phyloP scores from a whole-genome alignment of 2,329 filamentous ascomycete species.

The Sporothrix sp. region DNA sequence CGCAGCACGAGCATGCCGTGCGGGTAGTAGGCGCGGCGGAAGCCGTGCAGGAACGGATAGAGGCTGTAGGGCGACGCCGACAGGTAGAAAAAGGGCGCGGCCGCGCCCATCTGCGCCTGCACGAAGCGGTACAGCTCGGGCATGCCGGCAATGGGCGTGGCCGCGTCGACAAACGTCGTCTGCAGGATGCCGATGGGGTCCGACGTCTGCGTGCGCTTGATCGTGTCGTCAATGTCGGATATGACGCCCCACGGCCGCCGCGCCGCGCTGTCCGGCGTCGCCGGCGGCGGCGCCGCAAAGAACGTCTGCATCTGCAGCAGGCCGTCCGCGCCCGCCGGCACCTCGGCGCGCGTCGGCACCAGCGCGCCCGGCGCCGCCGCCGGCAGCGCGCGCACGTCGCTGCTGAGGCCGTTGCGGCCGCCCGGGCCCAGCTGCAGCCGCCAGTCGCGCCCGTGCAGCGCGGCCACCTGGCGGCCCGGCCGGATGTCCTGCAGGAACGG shows the following conservation, averaged over 20 bases:
- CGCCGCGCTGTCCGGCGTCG: neutral
- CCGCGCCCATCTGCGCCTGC: slow-evolving; percentile 35
- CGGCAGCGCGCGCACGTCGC: slow-evolving; percentile 47
- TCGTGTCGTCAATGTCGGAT: slow-evolving; percentile 89
- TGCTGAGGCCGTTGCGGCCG: slow-evolving; percentile 61
- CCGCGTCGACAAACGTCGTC: slow-evolving; percentile 71
- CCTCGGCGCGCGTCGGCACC: slow-evolving; percentile 38
- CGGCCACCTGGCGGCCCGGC: slow-evolving; percentile 57
- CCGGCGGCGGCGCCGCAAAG: slow-evolving; percentile 55
- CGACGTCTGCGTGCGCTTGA: slow-evolving; percentile 80
- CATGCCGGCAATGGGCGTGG: slow-evolving; percentile 67
- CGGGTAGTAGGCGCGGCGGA: slow-evolving; percentile 62
- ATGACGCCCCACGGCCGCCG: slow-evolving; percentile 86
- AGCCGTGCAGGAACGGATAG: slow-evolving; percentile 73
- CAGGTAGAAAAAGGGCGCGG: slow-evolving; percentile 73
- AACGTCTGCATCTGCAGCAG: slow-evolving; percentile 57
- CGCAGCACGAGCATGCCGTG: slow-evolving; percentile 74
- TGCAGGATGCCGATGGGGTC: slow-evolving; percentile 71
- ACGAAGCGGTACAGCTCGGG: slow-evolving; percentile 69
- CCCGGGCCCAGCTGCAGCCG: slow-evolving; percentile 56
- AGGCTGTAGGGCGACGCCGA: slow-evolving; percentile 92
- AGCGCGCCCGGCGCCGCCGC: slow-evolving; percentile 35
- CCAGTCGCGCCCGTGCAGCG: slow-evolving; percentile 42
- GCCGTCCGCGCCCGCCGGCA: slow-evolving; percentile 44
- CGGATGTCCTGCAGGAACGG: slow-evolving; percentile 72